Evolutionary conservation across 176 grass and related monocot genomes (phyloP), one percentile per base, ranked within the genome.

Genomic region (Puya raimondii): DNA sequence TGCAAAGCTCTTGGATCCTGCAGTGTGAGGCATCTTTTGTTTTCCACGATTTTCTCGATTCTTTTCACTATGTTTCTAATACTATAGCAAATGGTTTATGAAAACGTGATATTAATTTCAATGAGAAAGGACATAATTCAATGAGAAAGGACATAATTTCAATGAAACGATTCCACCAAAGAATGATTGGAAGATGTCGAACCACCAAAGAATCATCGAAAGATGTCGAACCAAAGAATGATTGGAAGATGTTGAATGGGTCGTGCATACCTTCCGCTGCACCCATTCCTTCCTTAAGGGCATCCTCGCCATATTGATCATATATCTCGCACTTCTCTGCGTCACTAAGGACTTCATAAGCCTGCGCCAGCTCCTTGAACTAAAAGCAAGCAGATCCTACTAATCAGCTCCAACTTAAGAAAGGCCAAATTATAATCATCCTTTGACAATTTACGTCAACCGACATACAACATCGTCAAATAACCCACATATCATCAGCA

Each of bases 301-400:
- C 91, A 88, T 96, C 91, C 79, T 96, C 91, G 29, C 88, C 91
- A 78, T 91, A 91, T n/a, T 96, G 88, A 23, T 91, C 91, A 58
- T 96, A 96, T 2, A 96, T 86, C 7, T 96, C 85, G 3, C 91
- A 49, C 63, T 96, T 96, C 57, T 96, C 91, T 52, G 88, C 82
- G 53, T 96, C 91, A 66, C 91, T 96, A n/a, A 96, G 69, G 14
- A 96, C 88, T 59, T 96, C 91, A 72, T 96, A 96, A 47, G 91
- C 88, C 63, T 96, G 88, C 59, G 85, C 88, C 50, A 96, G 58
- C 71, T 96, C 91, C 85, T 96, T 91, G 58, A 96, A 96, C 92
- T 96, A 83, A 74, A 91, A 84, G n/a, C 7, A 10, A 12, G 52
- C 65, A 54, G 12, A 74, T 33, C 49, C 29, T 20, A 17, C 1